Evolutionary conservation across 257 asterid genomes (phyloP), one percentile per base, ranked within the genome.

Genomic region (Solanum pinnatisectum): DNA sequence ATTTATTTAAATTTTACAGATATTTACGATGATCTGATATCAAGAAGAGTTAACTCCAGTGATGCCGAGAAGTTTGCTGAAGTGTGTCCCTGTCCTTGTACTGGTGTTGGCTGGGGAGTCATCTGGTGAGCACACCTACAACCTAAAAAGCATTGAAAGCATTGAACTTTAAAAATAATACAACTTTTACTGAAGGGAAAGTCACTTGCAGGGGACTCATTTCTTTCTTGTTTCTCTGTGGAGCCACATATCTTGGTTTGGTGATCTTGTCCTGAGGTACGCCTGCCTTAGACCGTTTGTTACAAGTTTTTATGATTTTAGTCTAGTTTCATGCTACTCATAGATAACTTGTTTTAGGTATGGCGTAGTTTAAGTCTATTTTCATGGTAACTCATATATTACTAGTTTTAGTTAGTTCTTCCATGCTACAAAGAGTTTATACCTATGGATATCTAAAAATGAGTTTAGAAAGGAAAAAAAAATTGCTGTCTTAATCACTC

Each of bases 61-160:
- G 93, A 91, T 65, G 92, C 92, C 23, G 93, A 91, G 88, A 90
- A 91, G 84, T 91, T 90, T 63, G 93, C 93, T 15, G 92, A 91
- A 84, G 89, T 90, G 46, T 91, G 91, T 16, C 93, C 93, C 7
- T 91, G 92, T 89, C 93, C 93, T 42, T 91, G 93, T 88, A 91
- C 87, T 56, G 93, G 93, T 76, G 89, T 90, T 77, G 92, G 91
- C 20, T 91, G 93, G 93, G 93, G 93, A 15, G 88, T 91, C 83
- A 90, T 91, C 30, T 90, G 93, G 93, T 91, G 39, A 89, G 89
- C 82, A 23, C 77, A 36, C 46, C 22, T 88, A 8, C 16, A 10
- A 16, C 77, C 30, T 84, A 84, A 52, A 25, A 22, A 8, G 77
- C 18, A 35, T 16, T 15, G 22, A 35, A 49, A 32, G n/a, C 46